Conservation (phyloP, 352 stramenopile species). For the Phytophthora hybrid region DNA sequence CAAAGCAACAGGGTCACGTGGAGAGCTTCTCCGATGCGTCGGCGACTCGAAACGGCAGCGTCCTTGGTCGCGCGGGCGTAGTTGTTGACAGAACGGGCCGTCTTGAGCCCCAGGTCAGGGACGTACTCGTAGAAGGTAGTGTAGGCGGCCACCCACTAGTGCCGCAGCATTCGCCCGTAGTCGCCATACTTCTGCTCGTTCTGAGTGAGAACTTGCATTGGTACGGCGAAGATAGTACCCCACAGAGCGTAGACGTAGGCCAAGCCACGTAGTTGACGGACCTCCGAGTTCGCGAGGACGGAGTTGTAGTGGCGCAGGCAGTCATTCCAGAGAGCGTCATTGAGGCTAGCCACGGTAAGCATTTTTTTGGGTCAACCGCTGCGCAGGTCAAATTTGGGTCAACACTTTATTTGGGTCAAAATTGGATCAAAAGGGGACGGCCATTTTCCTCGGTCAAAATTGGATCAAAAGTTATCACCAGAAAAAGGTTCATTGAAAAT, state of each 20-base stretch:
- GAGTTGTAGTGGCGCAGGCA: not conserved
- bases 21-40: not conserved
- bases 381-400: no score
- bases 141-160: not conserved
- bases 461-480: no score
- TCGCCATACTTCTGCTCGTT: not conserved
- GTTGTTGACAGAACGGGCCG: not conserved
- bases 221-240: no score
- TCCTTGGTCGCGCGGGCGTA: no score
- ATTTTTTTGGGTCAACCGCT: no score
- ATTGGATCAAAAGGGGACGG: no score
- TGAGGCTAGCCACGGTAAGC: not conserved
- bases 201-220: no score
- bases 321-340: not conserved
- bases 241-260: no score
- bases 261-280: no score
- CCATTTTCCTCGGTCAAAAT: no score
- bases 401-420: no score
- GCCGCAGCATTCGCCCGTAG: not conserved
- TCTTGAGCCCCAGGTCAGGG: not conserved
- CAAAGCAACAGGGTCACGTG: not conserved
- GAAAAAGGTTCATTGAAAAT: no score
- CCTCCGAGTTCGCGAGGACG: not conserved
- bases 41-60: not conserved
- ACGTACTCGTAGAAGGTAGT: not conserved